Percentiles rank a stretch among this genome's conserved stretches.
phyloP scores from a whole-genome alignment of 2,329 filamentous ascomycete species.

The Aspergillus versicolor region DNA sequence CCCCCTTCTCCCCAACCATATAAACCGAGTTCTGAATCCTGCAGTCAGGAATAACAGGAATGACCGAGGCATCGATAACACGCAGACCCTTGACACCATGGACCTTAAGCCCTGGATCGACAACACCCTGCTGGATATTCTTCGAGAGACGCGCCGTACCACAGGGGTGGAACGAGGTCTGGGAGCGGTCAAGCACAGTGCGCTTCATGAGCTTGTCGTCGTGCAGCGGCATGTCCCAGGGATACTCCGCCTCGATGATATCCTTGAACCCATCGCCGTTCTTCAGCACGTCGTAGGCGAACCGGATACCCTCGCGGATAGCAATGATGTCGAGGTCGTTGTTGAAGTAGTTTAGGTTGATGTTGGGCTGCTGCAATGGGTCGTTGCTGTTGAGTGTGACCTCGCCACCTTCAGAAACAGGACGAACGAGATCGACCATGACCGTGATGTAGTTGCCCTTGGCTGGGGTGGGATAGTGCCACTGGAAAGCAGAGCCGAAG shows the following conservation, averaged over 20 bases:
- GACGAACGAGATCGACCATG: constrained; percentile 53
- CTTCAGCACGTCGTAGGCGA: constrained; percentile 54
- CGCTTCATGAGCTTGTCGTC: constrained; percentile 58
- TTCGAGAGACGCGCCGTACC: constrained; percentile 56
- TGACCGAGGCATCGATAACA: constrained; percentile 56
- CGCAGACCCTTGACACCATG: constrained; percentile 55
- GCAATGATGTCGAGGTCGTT: constrained; percentile 56
- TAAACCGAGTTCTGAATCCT: constrained; percentile 63
- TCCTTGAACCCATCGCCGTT: constrained; percentile 57
- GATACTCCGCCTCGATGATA: constrained; percentile 48
- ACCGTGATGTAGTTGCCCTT: constrained; percentile 57
- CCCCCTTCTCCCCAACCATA: constrained; percentile 55
- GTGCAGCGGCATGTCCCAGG: constrained; percentile 59
- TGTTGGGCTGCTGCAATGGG: constrained; percentile 28
- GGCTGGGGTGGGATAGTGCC: constrained; percentile 46
- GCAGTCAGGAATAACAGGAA: constrained; percentile 56
- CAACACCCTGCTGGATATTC: constrained; percentile 32
- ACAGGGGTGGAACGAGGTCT: constrained; percentile 45
- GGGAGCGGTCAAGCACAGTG: constrained; percentile 52
- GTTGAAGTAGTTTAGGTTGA: constrained; percentile 48
- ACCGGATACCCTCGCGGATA: constrained; percentile 58
- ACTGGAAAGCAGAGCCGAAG: constrained; percentile 55
- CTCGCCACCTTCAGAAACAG: constrained; percentile 40
- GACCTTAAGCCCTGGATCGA: constrained; percentile 50
- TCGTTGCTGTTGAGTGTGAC: constrained; percentile 44